Conservation (phyloP, 208 protist species). For the Trypanosoma congolense region DNA sequence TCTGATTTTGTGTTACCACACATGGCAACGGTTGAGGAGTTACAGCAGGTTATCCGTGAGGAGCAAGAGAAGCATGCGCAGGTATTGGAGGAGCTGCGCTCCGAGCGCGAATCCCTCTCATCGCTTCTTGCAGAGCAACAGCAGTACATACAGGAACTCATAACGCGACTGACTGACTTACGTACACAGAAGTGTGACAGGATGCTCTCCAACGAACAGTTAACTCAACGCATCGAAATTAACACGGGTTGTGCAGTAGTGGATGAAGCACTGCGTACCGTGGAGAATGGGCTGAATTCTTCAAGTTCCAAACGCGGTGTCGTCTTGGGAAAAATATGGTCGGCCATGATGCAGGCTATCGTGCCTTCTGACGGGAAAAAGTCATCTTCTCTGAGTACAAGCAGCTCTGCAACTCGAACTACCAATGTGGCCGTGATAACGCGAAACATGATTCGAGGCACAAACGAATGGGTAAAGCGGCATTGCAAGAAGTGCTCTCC, state of each 20-base stretch:
- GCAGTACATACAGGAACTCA: constrained; percentile 38
- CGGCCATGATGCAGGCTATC: constrained; percentile 7
- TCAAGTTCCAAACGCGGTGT: neutral
- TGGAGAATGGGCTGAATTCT: constrained; percentile 23
- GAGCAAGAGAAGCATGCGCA: constrained; percentile 28
- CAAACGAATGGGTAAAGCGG: constrained; percentile 30
- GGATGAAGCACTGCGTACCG: constrained; percentile 22
- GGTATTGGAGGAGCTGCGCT: constrained; percentile 26
- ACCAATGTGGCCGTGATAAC: constrained; percentile 37
- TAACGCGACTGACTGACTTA: constrained; percentile 49
- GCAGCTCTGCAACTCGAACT: constrained; percentile 16
- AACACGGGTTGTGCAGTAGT: constrained; percentile 31
- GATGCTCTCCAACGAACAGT: constrained; percentile 14
- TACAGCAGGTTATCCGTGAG: constrained; percentile 25
- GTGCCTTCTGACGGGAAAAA: constrained; percentile 19
- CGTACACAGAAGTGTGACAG: constrained; percentile 38
- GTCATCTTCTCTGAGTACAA: constrained; percentile 9
- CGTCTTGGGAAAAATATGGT: constrained; percentile 29
- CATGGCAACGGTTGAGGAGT: constrained; percentile 21
- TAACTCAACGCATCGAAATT: constrained; percentile 18
- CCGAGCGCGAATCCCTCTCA: constrained; percentile 25
- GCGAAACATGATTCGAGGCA: constrained; percentile 38
- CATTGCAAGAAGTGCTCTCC: constrained; percentile 28
- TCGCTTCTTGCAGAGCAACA: constrained; percentile 36
- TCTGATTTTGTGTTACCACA: no score